Evolutionary conservation across 2,329 filamentous ascomycete genomes (phyloP), one percentile per base, ranked within the genome.

Genomic region (Cercospora brassicicola): DNA sequence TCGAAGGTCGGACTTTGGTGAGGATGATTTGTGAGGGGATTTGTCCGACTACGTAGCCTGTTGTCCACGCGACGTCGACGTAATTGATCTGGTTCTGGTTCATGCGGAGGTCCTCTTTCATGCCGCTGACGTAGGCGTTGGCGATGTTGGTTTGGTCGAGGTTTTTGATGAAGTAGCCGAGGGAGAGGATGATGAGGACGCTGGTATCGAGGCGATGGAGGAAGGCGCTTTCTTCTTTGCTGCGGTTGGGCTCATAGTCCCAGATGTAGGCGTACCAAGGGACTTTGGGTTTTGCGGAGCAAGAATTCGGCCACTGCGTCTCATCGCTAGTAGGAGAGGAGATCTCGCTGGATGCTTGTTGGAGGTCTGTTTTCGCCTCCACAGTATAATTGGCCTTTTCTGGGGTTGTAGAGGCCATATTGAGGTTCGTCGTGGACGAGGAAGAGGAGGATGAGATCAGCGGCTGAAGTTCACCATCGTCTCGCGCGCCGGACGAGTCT

Each of bases 41-140:
- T 18, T 73, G 71, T 1, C 71, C 71, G 11, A 73, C 56, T 2
- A 73, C 71, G 26, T 90, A 90, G 8, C 88, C 88, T 0, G 86
- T 82, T 0, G 85, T 88, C 81, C 87, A 90, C 30, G 82, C 83
- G 0, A 86, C 84, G 61, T 86, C 80, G 78, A 85, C 84, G 63
- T 84, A 84, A 62, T 88, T 87, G 33, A 88, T 79, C 65, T 89
- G 79, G 69, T 88, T 88, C 1, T 82, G 81, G 56, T 84, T 82
- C 20, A 88, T 76, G 1, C 78, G 74, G 0, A 88, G 76, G 63
- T 87, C 85, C 71, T 86, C 83, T 73, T 86, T 80, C 82, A 84
- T 84, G 33, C 82, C 82, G 23, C 80, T 82, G 4, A 84, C 81
- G 68, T 82, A 84, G 7, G 82, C 80, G 75, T 82, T 83, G 69